phyloP scores from a whole-genome alignment of 2,329 filamentous ascomycete species.

The Curvularia sp. region DNA sequence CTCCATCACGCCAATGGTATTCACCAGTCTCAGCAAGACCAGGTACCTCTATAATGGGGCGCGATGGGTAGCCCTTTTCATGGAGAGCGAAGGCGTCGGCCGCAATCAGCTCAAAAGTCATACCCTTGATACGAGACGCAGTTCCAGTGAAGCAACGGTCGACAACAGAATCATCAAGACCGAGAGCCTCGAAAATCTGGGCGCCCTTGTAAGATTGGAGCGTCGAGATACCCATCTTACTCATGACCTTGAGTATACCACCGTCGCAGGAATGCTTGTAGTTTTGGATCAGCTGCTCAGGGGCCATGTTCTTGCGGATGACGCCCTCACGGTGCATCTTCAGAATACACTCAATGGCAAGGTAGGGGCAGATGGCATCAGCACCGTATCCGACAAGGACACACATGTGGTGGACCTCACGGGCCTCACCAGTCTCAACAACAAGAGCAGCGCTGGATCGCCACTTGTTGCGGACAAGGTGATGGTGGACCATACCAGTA shows the following conservation, averaged over 20 bases:
- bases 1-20: conserved; percentile 98
- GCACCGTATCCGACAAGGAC: conserved; percentile 96
- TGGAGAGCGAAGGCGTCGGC: conserved; percentile 95
- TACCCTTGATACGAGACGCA: conserved; percentile 90
- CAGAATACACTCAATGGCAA: conserved; percentile 93
- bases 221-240: conserved; percentile 99
- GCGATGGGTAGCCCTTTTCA: conserved; percentile 87
- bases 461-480: conserved; percentile 95
- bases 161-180: conserved; percentile 89
- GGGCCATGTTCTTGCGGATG: conserved; percentile 85
- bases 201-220: conserved; percentile 96
- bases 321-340: conserved; percentile 95
- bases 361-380: conserved; percentile 92
- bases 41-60: conserved; percentile 75
- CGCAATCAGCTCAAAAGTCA: conserved; percentile 91
- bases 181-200: conserved; percentile 96
- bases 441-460: conserved; percentile 85
- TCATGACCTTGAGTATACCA: conserved; percentile 98
- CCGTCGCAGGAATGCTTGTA: conserved; percentile 97
- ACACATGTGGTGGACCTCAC: conserved; percentile 98
- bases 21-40: conserved; percentile 92
- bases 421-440: conserved; percentile 91
- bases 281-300: conserved; percentile 87
- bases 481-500: conserved; percentile 93
- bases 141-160: conserved; percentile 95